phyloP scores from a whole-genome alignment of 2,329 filamentous ascomycete species.

The Cladobotryum protrusum region DNA sequence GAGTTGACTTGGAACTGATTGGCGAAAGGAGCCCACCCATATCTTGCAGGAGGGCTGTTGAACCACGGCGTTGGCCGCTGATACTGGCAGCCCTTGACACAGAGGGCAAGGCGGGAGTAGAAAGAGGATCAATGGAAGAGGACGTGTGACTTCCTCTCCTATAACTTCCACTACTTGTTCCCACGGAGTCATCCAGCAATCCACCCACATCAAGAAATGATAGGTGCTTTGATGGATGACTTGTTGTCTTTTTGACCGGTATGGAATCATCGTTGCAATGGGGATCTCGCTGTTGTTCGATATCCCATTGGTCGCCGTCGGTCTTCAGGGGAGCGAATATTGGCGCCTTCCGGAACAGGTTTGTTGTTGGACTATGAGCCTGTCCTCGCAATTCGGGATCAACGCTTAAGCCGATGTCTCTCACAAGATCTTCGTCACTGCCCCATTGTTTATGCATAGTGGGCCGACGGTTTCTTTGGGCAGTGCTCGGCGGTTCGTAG shows the following conservation, averaged over 20 bases:
- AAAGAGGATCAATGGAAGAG: slow-evolving; percentile 32
- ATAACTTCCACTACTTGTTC: slow-evolving; percentile 26
- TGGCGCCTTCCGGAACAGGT: slow-evolving; percentile 32
- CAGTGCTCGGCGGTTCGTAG: slow-evolving; percentile 40
- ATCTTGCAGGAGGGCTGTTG: slow-evolving; percentile 53
- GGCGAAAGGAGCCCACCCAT: slow-evolving; percentile 48
- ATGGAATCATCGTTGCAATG: background rate
- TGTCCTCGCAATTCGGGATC: slow-evolving; percentile 44
- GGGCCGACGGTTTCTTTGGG: slow-evolving; percentile 43
- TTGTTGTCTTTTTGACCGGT: slow-evolving; percentile 16
- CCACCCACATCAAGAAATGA: slow-evolving; percentile 85
- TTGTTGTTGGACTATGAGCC: slow-evolving; percentile 19
- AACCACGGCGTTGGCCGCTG: slow-evolving; percentile 46
- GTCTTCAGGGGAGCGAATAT: slow-evolving; percentile 25
- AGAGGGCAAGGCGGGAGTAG: slow-evolving; percentile 32
- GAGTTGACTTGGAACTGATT: slow-evolving; percentile 25
- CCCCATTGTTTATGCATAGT: slow-evolving; percentile 65
- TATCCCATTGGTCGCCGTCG: slow-evolving; percentile 43
- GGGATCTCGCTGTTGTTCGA: slow-evolving; percentile 31
- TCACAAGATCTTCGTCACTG: slow-evolving; percentile 85
- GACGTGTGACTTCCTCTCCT: slow-evolving; percentile 38
- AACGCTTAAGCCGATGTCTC: slow-evolving; percentile 67
- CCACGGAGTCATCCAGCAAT: slow-evolving; percentile 49
- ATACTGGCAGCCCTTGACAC: slow-evolving; percentile 40
- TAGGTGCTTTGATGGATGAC: slow-evolving; percentile 42